Evolutionary conservation across 306 rosid genomes (phyloP).

Genomic region (Dryas octopetala): DNA sequence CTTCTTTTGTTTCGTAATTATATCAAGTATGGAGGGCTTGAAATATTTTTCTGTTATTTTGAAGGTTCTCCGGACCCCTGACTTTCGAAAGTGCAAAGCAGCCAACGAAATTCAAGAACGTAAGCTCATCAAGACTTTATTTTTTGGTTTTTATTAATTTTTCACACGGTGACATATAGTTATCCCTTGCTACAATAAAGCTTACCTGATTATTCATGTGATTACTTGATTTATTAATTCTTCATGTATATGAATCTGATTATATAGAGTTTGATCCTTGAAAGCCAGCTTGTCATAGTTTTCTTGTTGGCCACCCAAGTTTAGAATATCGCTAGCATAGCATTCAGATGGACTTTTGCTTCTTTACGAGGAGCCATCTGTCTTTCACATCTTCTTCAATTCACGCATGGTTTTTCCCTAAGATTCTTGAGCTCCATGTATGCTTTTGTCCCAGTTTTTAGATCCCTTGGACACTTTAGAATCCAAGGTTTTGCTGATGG

Average conservation of each 20-base stretch:
- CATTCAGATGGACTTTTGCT: neutral
- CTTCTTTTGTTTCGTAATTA: constrained; percentile 12
- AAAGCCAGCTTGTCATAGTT: neutral
- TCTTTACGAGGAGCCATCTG: neutral
- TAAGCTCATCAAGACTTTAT: constrained; percentile 38
- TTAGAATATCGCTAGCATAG: neutral
- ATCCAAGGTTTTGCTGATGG: neutral
- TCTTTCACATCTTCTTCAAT: neutral
- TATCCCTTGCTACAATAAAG: neutral
- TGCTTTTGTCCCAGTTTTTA: neutral
- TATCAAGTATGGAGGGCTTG: constrained; percentile 22
- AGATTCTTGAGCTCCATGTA: constrained; percentile 5
- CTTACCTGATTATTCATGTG: neutral
- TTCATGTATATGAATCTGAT: neutral
- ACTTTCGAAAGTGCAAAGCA: constrained; percentile 65
- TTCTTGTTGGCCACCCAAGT: neutral
- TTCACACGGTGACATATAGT: constrained; percentile 7
- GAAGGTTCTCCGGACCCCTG: constrained; percentile 63
- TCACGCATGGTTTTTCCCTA: neutral
- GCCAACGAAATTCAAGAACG: constrained; percentile 72
- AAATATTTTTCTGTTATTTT: constrained; percentile 33
- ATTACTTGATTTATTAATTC: neutral
- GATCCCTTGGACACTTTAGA: neutral
- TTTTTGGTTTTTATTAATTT: neutral
- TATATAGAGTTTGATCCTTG: neutral